These are phyloP conservation scores for Solanum hybrid DNA, from an alignment of 305 asterid species.

Conservation along the genomic window DNA sequence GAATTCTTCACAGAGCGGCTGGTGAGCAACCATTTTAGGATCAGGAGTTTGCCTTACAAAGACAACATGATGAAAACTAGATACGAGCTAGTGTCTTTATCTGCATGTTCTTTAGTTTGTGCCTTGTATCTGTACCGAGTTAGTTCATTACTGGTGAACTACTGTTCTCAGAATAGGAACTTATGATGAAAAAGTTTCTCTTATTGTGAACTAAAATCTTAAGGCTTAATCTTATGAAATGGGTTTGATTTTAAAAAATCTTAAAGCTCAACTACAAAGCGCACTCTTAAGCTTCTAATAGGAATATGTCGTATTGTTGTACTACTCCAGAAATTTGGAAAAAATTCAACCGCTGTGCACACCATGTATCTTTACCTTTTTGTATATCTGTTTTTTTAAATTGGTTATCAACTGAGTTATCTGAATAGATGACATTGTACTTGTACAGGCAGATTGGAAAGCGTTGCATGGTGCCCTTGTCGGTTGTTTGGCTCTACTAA, in stretches of 20 bases:
- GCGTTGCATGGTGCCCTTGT: slow-evolving; percentile 91
- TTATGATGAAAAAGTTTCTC: background rate
- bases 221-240: background rate
- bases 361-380: background rate
- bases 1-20: slow-evolving; percentile 81
- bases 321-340: background rate
- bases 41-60: background rate
- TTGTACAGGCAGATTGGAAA: slow-evolving; percentile 92
- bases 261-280: background rate
- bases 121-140: background rate
- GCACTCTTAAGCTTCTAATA: background rate
- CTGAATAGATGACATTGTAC: slow-evolving; percentile 23
- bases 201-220: background rate
- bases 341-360: background rate
- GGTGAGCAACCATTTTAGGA: slow-evolving; percentile 43
- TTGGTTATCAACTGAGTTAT: background rate
- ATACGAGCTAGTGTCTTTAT: background rate
- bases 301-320: background rate
- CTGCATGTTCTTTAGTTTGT: background rate
- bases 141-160: background rate
- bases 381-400: background rate
- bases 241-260: background rate
- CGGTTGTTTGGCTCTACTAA: slow-evolving; percentile 84
- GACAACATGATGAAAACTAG: background rate
- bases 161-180: background rate